A percentile compares a stretch with the other conserved stretches of the same genome.
These are phyloP conservation scores for Metarhizium robertsii DNA, from an alignment of 2,329 filamentous ascomycete species.

Conservation along the genomic window DNA sequence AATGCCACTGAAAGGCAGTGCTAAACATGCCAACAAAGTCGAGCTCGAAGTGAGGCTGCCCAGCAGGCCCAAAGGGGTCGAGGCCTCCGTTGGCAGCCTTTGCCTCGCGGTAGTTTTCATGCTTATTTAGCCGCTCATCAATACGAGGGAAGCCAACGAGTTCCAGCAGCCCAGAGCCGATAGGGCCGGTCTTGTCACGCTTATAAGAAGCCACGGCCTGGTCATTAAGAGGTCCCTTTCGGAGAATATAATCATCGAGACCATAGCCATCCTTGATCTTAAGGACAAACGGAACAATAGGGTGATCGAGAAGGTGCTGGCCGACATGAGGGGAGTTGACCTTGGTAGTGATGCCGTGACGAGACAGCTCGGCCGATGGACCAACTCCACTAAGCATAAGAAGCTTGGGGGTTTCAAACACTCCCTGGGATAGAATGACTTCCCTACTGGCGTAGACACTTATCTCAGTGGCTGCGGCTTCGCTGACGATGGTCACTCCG, in stretches of 20 bases:
- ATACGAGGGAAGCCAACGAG: slow-evolving; percentile 49
- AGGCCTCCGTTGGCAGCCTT: slow-evolving; percentile 31
- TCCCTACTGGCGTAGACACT: too few relatives aligned
- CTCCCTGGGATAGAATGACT: too few relatives aligned
- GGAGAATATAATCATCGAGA: slow-evolving; percentile 31
- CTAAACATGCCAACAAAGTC: slow-evolving; percentile 53
- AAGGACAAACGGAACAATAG: slow-evolving; percentile 41
- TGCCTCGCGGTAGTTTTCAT: slow-evolving; percentile 33
- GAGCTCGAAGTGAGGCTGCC: slow-evolving; percentile 52
- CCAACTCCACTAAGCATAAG: too few relatives aligned
- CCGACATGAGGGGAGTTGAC: too few relatives aligned
- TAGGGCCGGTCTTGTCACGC: slow-evolving; percentile 27
- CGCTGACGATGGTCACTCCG: too few relatives aligned
- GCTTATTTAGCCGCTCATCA: slow-evolving; percentile 41
- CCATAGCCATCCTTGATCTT: slow-evolving; percentile 31
- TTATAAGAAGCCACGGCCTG: slow-evolving; percentile 26
- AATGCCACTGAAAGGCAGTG: slow-evolving; percentile 39
- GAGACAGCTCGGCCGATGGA: too few relatives aligned
- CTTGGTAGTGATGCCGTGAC: too few relatives aligned
- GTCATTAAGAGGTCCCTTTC: slow-evolving; percentile 23
- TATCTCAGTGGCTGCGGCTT: too few relatives aligned
- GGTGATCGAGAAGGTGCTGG: slow-evolving; percentile 54
- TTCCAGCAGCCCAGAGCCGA: slow-evolving; percentile 32
- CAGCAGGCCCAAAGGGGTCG: slow-evolving; percentile 26
- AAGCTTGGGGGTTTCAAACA: too few relatives aligned